Evolutionary conservation across 2,329 filamentous ascomycete species (phyloP).

Genomic region (Trematosphaeria pertusa): DNA sequence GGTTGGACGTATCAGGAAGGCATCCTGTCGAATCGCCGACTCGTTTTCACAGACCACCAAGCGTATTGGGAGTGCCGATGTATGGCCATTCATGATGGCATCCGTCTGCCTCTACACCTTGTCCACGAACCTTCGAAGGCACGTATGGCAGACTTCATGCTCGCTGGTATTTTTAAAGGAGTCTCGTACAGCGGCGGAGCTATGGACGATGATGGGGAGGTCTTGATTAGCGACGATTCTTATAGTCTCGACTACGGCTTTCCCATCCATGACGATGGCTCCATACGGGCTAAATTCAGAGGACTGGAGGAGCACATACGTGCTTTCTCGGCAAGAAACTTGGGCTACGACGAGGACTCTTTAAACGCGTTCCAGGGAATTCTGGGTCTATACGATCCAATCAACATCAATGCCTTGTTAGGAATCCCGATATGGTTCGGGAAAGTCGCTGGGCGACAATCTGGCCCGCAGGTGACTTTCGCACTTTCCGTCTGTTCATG

Average conservation of each 20-base stretch:
- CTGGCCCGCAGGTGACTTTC: constrained; percentile 13
- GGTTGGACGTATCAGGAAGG: constrained; percentile 19
- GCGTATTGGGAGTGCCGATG: constrained; percentile 11
- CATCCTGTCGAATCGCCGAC: constrained; percentile 4
- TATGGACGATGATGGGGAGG: constrained; percentile 6
- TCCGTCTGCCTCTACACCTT: constrained; percentile 6
- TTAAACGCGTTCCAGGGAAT: constrained; percentile 14
- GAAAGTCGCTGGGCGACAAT: constrained; percentile 4
- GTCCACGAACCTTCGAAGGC: not conserved
- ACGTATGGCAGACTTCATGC: constrained; percentile 16
- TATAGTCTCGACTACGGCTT: constrained; percentile 20
- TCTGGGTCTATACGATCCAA: constrained; percentile 11
- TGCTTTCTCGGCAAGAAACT: constrained; percentile 12
- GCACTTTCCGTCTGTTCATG: constrained; percentile 17
- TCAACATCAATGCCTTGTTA: not conserved
- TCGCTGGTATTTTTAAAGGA: constrained; percentile 19
- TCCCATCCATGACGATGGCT: constrained; percentile 1
- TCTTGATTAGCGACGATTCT: constrained; percentile 11
- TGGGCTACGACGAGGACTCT: constrained; percentile 10
- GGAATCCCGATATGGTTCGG: constrained; percentile 19
- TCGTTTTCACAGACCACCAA: constrained; percentile 12
- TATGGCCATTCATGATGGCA: constrained; percentile 13
- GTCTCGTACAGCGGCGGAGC: constrained; percentile 12
- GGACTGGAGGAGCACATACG: constrained; percentile 20
- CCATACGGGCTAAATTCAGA: constrained; percentile 9